Base-by-base conservation (phyloP, 176 grass and related monocot species). In the Avena sativa region DNA sequence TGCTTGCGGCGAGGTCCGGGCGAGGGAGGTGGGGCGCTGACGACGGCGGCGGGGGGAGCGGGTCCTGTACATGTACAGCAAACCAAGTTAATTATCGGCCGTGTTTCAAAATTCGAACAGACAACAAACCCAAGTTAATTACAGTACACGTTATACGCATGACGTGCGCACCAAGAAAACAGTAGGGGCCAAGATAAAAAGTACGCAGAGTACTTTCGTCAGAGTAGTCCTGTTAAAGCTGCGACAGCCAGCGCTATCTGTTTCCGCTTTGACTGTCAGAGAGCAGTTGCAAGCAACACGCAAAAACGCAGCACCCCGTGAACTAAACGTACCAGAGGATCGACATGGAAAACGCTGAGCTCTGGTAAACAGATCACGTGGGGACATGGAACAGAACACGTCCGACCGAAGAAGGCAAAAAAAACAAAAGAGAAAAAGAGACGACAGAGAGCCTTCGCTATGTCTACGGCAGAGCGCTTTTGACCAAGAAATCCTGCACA, bases 161-260 rank as follows among this genome's bases (percentile, higher is more conserved):
- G 26, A 47, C 82, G 71, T 84, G 70, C 16, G 38, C 38, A 30
- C 10, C 82, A 84, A 75, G 82, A 32, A 82, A 84, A 62, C 5
- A 49, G 14, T 8, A 52, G 36, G n/a, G 44, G 50, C 52, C 48
- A 3, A 25, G 32, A 5, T 16, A 57, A 57, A 57, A 5, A 19
- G 19, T 57, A 16, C 17, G 55, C 5, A 57, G 16, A 19, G 46
- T 48, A 48, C 46, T 48, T 2, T 48, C 46, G 46, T 48, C 46
- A 48, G 53, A 15, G 15, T 5, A 6, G 0, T 57, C 1, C 55
- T 19, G 55, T 57, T 57, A 57, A 57, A 57, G 55, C 55, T 20
- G 55, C 1, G 16, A 6, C 55, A 57, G 55, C 52, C 52, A 16
- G 52, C 55, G 52, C 17, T 17, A 57, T 57, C 55, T 57, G 55